phyloP scores from a whole-genome alignment of 2,329 filamentous ascomycete species.

The Hypomyces perniciosus region DNA sequence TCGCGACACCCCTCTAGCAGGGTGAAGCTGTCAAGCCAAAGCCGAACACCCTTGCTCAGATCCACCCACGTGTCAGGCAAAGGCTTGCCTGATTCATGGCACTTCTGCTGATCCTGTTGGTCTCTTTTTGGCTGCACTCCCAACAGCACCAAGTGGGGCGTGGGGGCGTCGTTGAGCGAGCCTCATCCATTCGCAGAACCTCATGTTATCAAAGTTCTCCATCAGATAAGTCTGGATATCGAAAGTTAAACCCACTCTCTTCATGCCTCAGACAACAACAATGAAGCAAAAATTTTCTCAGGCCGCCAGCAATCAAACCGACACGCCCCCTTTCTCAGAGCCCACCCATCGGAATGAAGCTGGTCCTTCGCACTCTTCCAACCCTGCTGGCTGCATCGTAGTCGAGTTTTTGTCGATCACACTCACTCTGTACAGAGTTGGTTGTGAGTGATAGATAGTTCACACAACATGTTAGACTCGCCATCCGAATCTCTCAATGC shows the following conservation, averaged over 20 bases:
- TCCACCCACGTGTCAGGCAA: conserved; percentile 20
- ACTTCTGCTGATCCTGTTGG: neutral
- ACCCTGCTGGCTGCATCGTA: no score
- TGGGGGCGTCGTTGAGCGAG: conserved; percentile 10
- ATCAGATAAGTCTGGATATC: conserved; percentile 13
- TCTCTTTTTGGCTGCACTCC: conserved; percentile 9
- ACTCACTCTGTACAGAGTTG: no score
- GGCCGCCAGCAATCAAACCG: neutral
- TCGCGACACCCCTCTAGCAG: neutral
- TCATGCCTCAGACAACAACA: conserved; percentile 20
- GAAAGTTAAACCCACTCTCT: neutral
- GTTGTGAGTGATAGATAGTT: no score
- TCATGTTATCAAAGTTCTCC: conserved; percentile 12
- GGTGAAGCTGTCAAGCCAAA: neutral
- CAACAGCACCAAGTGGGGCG: conserved; percentile 14
- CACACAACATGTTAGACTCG: no score
- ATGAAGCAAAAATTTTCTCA: conserved; percentile 10
- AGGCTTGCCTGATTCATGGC: conserved; percentile 1
- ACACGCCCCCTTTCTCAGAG: neutral
- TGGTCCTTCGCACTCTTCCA: no score
- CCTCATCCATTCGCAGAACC: conserved; percentile 15
- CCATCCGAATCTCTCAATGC: no score
- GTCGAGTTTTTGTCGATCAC: no score
- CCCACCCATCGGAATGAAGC: neutral
- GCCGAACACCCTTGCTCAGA: conserved; percentile 7